These are phyloP conservation scores for Funneliformis geosporum DNA, from an alignment of 192 early-diverging fungal species.

Conservation along the genomic window DNA sequence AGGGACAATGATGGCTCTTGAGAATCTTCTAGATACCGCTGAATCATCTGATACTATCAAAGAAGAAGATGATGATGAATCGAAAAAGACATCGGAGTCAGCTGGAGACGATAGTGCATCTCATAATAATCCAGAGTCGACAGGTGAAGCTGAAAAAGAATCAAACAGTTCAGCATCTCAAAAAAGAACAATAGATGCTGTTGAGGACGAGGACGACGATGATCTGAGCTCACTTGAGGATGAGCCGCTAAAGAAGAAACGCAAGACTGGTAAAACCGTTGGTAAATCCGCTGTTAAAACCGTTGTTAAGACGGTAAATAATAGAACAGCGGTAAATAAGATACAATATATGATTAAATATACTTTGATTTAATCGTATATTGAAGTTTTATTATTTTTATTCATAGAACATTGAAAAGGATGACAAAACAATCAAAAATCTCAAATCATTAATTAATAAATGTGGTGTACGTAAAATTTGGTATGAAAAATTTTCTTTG, in stretches of 20 bases:
- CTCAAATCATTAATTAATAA: neutral
- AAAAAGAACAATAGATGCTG: neutral
- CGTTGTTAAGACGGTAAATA: neutral
- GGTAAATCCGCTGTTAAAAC: neutral
- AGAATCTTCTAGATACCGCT: neutral
- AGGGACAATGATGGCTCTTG: neutral
- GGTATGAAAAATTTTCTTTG: neutral
- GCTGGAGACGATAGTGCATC: neutral
- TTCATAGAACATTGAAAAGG: neutral
- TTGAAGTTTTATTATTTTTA: neutral
- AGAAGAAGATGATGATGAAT: neutral
- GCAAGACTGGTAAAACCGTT: neutral
- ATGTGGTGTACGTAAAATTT: constrained; percentile 25
- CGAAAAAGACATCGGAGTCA: neutral
- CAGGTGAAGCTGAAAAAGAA: neutral
- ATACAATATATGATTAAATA: neutral
- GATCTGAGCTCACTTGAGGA: neutral
- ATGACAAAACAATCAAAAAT: constrained; percentile 3
- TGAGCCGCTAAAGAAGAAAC: constrained; percentile 9
- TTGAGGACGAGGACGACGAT: neutral
- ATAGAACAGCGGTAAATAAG: too few relatives aligned
- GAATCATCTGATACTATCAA: neutral
- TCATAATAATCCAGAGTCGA: neutral
- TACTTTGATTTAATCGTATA: neutral
- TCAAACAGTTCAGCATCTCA: neutral